Conservation (phyloP, 2,329 filamentous ascomycete genomes). For the Atkinsonella hypoxylon region DNA sequence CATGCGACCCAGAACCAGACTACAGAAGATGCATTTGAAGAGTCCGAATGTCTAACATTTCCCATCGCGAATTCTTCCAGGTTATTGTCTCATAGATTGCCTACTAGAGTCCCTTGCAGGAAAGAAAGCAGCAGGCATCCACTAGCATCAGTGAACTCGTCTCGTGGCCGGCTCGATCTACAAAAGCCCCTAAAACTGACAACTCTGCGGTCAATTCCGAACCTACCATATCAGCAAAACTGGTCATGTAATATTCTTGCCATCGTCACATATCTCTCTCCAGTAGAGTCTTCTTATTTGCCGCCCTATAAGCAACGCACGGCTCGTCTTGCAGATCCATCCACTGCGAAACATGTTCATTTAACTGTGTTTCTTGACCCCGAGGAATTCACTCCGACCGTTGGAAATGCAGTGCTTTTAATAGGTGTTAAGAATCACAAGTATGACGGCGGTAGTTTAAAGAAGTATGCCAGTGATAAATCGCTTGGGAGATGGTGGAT, state of each 20-base stretch:
- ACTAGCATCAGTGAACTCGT: not conserved
- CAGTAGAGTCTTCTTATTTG: conserved; percentile 35
- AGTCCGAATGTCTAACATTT: conserved; percentile 25
- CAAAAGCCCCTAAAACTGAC: too few relatives aligned
- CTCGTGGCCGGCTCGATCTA: too few relatives aligned
- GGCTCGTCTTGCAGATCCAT: conserved; percentile 38
- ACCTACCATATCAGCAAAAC: conserved; percentile 45
- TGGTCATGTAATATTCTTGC: conserved; percentile 45
- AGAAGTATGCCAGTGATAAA: conserved; percentile 31
- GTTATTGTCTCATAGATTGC: too few relatives aligned
- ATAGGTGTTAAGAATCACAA: conserved; percentile 45
- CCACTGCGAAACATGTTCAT: conserved; percentile 38
- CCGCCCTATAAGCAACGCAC: conserved; percentile 39
- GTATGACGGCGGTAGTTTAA: conserved; percentile 35
- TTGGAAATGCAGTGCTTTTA: conserved; percentile 39
- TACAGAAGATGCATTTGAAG: conserved; percentile 24
- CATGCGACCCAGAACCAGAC: conserved; percentile 12
- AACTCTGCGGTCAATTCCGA: too few relatives aligned
- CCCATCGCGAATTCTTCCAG: conserved; percentile 7
- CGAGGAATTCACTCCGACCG: conserved; percentile 30
- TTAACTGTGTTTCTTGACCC: conserved; percentile 44
- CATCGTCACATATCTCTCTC: conserved; percentile 34
- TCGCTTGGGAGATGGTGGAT: conserved; percentile 37
- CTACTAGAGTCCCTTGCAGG: not conserved
- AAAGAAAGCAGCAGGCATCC: conserved; percentile 1